Base-by-base conservation (phyloP, 2,329 filamentous ascomycete species). In the Gremmenia infestans region DNA sequence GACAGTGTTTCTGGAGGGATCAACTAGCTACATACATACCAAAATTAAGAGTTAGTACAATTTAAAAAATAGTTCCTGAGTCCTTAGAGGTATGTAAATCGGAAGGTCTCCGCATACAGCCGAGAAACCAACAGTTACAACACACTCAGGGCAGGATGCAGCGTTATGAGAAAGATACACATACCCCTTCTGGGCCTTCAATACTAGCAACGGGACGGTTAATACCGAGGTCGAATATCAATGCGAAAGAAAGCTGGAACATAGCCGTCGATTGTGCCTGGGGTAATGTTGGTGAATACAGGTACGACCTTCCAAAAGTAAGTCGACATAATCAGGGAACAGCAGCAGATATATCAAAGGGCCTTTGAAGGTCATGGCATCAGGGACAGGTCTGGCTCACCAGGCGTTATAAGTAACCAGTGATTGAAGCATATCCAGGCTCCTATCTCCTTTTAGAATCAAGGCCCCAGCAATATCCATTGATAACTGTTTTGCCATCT, bases 391-490 rank as follows among this genome's bases (percentile, higher is more conserved):
- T 23, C 14, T 17, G 14, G 60, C 62, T 51, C 12, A 63, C 65
- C 65, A 67, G 22, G 56, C 51, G 46, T 63, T 63, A 43, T 58
- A 61, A 11, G 65, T 46, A 11, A 65, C 48, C n/a, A 65, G 23
- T 19, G 58, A 49, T 49, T 65, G 60, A 25, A 65, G 56, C 57
- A 65, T 62, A 49, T 67, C 65, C 15, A 67, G 36, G 36, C 56
- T 63, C 36, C 52, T 62, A 22, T 65, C 61, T 8, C 60, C 61
- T 19, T 57, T 42, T 1, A 63, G 5, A 8, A 65, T 43, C 52
- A 63, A 55, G 17, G 60, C 56, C n/a, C 50, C 48, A 17, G 59
- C 50, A 15, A 65, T 48, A 17, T 63, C 60, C n/a, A 56, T 48
- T 4, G 57, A 39, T 17, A 63, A 39, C 14, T 60, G 56, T 37